A percentile compares a stretch with the other conserved stretches of the same genome.
Evolutionary conservation across 306 rosid species (phyloP).

Genomic region (Fragaria iinumae): DNA sequence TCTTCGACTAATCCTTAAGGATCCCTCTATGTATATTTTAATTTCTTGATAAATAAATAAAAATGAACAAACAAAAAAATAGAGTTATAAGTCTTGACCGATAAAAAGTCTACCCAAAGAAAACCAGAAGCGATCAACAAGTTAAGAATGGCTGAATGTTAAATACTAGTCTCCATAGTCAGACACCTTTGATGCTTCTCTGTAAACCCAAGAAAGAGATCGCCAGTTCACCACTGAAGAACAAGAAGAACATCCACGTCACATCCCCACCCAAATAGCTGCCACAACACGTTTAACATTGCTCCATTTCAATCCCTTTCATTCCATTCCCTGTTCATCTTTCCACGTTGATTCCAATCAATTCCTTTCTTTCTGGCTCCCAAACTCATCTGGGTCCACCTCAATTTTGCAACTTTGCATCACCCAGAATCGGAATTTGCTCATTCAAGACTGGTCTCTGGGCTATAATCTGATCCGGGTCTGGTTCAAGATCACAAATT

Average conservation of each 20-base stretch:
- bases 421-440: slow-evolving; percentile 10
- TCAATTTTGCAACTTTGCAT: not conserved
- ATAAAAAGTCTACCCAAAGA: too few species aligned
- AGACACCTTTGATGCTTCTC: too few species aligned
- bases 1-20: too few species aligned
- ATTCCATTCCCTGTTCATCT: not conserved
- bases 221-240: not conserved
- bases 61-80: too few species aligned
- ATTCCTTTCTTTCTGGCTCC: not conserved
- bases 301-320: not conserved
- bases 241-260: not conserved
- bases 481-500: slow-evolving; percentile 2
- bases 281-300: not conserved
- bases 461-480: slow-evolving; percentile 9
- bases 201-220: too few species aligned
- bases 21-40: too few species aligned
- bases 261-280: not conserved
- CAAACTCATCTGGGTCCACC: not conserved
- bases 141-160: too few species aligned
- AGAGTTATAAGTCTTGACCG: too few species aligned
- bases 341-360: not conserved
- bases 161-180: too few species aligned
- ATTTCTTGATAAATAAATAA: too few species aligned
- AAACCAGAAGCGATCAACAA: too few species aligned
- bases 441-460: not conserved